phyloP scores from a whole-genome alignment of 805 yeast species.

The Lachancea sp. region DNA sequence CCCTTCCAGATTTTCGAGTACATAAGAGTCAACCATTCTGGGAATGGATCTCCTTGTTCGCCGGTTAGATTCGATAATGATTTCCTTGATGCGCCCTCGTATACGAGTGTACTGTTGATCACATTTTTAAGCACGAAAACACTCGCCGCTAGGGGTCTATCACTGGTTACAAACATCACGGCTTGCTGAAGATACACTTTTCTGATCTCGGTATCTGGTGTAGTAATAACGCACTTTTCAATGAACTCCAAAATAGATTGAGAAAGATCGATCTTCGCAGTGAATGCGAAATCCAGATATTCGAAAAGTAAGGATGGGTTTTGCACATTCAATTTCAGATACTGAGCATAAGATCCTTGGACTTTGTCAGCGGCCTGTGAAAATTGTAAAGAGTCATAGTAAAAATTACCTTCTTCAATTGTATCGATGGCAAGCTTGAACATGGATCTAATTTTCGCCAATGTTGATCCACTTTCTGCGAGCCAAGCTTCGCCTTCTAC shows the following conservation, averaged over 20 bases:
- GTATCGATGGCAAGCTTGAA: slow-evolving; percentile 21
- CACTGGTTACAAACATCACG: slow-evolving; percentile 41
- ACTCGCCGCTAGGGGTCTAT: slow-evolving; percentile 46
- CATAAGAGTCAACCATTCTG: slow-evolving; percentile 60
- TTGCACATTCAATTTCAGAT: slow-evolving; percentile 30
- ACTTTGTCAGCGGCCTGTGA: slow-evolving; percentile 61
- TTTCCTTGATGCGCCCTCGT: slow-evolving; percentile 48
- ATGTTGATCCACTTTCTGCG: slow-evolving; percentile 35
- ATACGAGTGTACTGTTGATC: slow-evolving; percentile 58
- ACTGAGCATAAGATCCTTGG: slow-evolving; percentile 43
- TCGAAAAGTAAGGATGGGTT: slow-evolving; percentile 36
- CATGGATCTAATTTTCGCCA: slow-evolving; percentile 27
- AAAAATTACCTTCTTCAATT: slow-evolving; percentile 23
- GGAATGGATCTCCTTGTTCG: slow-evolving; percentile 26
- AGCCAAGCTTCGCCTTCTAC: slow-evolving; percentile 56
- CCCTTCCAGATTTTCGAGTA: slow-evolving; percentile 65
- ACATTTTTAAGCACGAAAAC: slow-evolving; percentile 56
- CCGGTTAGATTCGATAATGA: slow-evolving; percentile 41
- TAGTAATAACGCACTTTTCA: slow-evolving; percentile 47
- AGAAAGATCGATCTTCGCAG: slow-evolving; percentile 23
- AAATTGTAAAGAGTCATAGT: slow-evolving; percentile 53
- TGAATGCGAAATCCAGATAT: slow-evolving; percentile 35
- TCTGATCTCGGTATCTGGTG: slow-evolving; percentile 41
- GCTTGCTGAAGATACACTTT: slow-evolving; percentile 47
- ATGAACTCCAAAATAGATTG: slow-evolving; percentile 50